Evolutionary conservation across 1,284 basidiomycete genomes (phyloP), one percentile per base, ranked within the genome.

Genomic region (Ustanciosporium gigantosporum): DNA sequence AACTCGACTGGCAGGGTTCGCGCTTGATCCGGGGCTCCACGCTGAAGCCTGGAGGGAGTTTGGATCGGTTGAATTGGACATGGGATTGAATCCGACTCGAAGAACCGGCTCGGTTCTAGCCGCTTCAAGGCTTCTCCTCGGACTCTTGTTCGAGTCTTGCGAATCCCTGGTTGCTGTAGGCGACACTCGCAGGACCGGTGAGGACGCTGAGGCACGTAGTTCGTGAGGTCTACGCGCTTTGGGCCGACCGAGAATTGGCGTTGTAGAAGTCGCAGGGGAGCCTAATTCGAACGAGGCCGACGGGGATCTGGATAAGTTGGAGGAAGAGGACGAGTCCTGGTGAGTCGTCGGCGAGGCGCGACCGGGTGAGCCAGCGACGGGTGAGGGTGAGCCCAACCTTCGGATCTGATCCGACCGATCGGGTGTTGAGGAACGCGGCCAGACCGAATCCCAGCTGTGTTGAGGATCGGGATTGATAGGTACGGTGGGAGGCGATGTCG

Each of bases 361-460:
- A 17, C 51, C 51, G 31, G 51, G 51, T 8, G 49, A 53, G 5
- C 43, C 49, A n/a, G 49, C 41, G 9, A 57, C 49, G 20, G 58
- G 52, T 15, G 58, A 46, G 27, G 40, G 39, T 29, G 59, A 58
- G 27, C 57, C 49, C n/a, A 64, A 42, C 15, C 61, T 38, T 29
- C 57, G 49, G 29, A 50, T 29, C 42, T 60, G 41, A 29, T 68
- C 48, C 16, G 53, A 31, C 22, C 48, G 52, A 25, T 59, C 60
- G 5, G 50, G 53, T 23, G 51, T 62, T 9, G 58, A 60, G 2
- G 59, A 56, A 20, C 57, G 41, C 6, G 66, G 66, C 69, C 69
- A 71, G n/a, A 71, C 46, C 11, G 69, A 69, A 41, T 71, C 69
- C 52, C 64, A 64, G 36, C 52, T 50, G 38, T 67, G 64, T 36